These are phyloP conservation scores for Magnusiomyces suaveolens DNA, from an alignment of 1,139 yeast species.

Conservation along the genomic window DNA sequence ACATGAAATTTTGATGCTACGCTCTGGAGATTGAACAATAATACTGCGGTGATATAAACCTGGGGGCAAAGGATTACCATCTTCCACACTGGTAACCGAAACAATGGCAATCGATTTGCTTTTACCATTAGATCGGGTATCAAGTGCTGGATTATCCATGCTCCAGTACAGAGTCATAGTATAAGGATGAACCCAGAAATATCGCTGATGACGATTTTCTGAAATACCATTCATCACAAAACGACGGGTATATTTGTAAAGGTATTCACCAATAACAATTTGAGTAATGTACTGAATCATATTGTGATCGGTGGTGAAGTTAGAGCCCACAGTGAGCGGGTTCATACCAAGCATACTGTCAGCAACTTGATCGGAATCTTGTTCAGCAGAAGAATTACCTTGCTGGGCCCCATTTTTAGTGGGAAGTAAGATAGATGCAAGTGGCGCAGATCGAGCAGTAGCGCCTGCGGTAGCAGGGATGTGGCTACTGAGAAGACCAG, in stretches of 20 bases:
- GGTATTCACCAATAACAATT: conserved; percentile 84
- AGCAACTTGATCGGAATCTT: conserved; percentile 7
- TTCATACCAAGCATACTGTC: conserved; percentile 19
- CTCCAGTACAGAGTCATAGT: conserved; percentile 89
- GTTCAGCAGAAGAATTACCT: not conserved
- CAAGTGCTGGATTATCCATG: conserved; percentile 64
- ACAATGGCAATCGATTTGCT: conserved; percentile 77
- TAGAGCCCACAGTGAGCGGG: conserved; percentile 50
- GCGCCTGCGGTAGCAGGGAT: not conserved
- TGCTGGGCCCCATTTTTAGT: not conserved
- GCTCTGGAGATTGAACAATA: conserved; percentile 59
- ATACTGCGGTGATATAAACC: conserved; percentile 84
- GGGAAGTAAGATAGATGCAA: not conserved
- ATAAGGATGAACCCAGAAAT: conserved; percentile 95
- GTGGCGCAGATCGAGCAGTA: not conserved
- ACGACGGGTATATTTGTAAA: conserved; percentile 76
- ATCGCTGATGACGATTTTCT: conserved; percentile 79
- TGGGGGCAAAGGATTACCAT: conserved; percentile 80
- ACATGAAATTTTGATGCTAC: conserved; percentile 71
- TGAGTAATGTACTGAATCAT: conserved; percentile 87
- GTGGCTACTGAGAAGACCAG: not conserved
- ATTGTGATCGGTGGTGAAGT: conserved; percentile 51
- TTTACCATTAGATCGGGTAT: conserved; percentile 36
- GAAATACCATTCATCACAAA: conserved; percentile 69
- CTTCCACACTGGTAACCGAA: conserved; percentile 70